A percentile compares a stretch with the other conserved stretches of the same genome.
phyloP scores from a whole-genome alignment of 2,329 filamentous ascomycete species.

The Metarhizium rileyi region DNA sequence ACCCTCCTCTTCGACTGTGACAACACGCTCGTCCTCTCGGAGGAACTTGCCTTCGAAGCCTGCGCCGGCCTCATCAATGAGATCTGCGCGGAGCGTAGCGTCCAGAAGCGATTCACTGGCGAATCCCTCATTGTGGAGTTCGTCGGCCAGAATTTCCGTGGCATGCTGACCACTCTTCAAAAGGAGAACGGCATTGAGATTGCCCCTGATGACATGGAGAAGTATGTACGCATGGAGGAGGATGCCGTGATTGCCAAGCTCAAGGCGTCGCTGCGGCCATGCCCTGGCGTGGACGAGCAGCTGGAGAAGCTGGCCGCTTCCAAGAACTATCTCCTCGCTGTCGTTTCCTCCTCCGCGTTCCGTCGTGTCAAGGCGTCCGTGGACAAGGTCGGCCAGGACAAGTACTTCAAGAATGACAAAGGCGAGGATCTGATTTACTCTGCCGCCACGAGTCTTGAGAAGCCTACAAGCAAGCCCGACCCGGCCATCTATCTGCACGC shows the following conservation, averaged over 20 bases:
- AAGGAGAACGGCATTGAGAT: conserved; percentile 67
- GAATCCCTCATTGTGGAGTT: conserved; percentile 74
- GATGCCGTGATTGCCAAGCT: conserved; percentile 78
- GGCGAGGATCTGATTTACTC: conserved; percentile 65
- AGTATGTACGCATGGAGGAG: conserved; percentile 68
- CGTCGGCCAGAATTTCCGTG: conserved; percentile 89
- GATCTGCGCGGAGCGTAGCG: conserved; percentile 59
- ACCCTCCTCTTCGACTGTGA: conserved; percentile 69
- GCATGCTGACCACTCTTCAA: conserved; percentile 74
- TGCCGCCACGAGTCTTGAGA: conserved; percentile 66
- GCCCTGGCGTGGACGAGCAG: conserved; percentile 56
- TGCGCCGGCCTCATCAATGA: conserved; percentile 84
- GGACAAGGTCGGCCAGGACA: conserved; percentile 67
- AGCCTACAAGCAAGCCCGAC: conserved; percentile 83
- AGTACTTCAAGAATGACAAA: conserved; percentile 50
- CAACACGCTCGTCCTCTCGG: conserved; percentile 90
- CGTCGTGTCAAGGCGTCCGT: conserved; percentile 69
- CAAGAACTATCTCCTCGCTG: conserved; percentile 62
- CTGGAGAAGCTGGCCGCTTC: conserved; percentile 52
- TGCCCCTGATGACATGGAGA: conserved; percentile 55
- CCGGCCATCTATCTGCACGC: conserved; percentile 80
- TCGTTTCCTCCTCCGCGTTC: conserved; percentile 74
- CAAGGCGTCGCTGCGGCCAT: conserved; percentile 55
- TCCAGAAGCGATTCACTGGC: conserved; percentile 63
- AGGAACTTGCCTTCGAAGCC: conserved; percentile 83